Evolutionary conservation across 805 yeast species (phyloP).

Genomic region (Peterozyma toletana): DNA sequence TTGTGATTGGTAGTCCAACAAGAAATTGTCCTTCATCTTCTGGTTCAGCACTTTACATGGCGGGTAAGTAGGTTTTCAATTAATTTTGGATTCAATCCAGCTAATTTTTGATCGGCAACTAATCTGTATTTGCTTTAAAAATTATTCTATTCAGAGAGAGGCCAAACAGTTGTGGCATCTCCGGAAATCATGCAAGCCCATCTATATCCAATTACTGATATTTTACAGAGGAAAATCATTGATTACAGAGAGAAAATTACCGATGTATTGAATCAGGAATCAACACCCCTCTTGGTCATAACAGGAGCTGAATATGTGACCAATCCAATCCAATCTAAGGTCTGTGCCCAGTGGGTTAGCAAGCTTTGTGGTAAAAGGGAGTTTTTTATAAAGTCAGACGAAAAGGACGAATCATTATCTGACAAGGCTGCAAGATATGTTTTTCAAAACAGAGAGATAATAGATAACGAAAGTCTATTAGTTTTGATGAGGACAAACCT

Average conservation of each 20-base stretch:
- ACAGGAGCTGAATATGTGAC: slow-evolving; percentile 30
- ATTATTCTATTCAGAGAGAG: slow-evolving; percentile 15
- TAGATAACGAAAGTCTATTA: slow-evolving; percentile 13
- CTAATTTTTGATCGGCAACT: not conserved
- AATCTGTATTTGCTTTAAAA: not conserved
- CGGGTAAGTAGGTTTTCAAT: not conserved
- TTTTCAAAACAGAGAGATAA: not conserved
- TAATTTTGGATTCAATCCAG: not conserved
- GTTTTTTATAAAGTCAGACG: slow-evolving; percentile 1
- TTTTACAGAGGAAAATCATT: slow-evolving; percentile 21
- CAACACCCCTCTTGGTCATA: slow-evolving; percentile 24
- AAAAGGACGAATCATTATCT: slow-evolving; percentile 3
- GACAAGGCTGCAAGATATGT: slow-evolving; percentile 3
- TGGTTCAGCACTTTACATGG: not conserved
- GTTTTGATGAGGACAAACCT: slow-evolving; percentile 31
- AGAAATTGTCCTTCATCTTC: not conserved
- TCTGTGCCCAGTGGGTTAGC: slow-evolving; percentile 35
- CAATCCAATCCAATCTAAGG: slow-evolving; percentile 24
- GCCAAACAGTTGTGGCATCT: slow-evolving; percentile 30
- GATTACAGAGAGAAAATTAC: slow-evolving; percentile 21
- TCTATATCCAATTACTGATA: slow-evolving; percentile 26
- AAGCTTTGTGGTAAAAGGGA: slow-evolving; percentile 14
- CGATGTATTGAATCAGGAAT: slow-evolving; percentile 10
- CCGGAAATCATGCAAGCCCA: slow-evolving; percentile 36
- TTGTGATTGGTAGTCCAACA: not conserved